These are phyloP conservation scores for Pleurotus sapidus DNA, from an alignment of 768 basidiomycete species.

Conservation along the genomic window DNA sequence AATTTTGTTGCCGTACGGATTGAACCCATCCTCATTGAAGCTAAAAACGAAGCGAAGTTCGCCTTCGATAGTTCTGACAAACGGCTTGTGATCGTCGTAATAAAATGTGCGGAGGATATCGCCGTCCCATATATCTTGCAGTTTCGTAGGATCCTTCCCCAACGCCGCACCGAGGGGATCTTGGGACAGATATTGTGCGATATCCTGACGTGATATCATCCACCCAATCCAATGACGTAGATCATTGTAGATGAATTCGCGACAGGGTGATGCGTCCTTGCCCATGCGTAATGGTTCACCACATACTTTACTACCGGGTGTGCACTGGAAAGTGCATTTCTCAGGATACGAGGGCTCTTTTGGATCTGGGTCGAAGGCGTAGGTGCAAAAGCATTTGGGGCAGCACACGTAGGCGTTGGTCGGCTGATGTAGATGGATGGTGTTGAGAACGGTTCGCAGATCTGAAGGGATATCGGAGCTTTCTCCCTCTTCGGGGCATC, in stretches of 20 bases:
- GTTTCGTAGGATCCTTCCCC: conserved; percentile 1
- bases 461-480: conserved; percentile 12
- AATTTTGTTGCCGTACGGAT: conserved; percentile 19
- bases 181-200: conserved; percentile 23
- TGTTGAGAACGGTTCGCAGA: conserved; percentile 14
- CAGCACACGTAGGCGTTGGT: conserved; percentile 20
- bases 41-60: conserved; percentile 16
- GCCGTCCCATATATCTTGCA: conserved; percentile 25
- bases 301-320: no score
- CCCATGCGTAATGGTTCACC: no score
- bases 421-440: conserved; percentile 15
- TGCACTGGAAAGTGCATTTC: conserved; percentile 1
- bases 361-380: conserved; percentile 10
- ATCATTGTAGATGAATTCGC: conserved; percentile 21
- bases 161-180: background rate
- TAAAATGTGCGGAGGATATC: conserved; percentile 19
- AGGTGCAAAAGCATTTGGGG: conserved; percentile 21
- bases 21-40: conserved; percentile 27
- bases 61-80: conserved; percentile 19
- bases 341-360: conserved; percentile 14
- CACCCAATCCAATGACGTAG: conserved; percentile 22
- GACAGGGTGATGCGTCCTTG: conserved; percentile 7
- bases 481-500: no score
- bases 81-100: conserved; percentile 20
- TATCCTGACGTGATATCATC: conserved; percentile 19